Percentiles rank a stretch among this genome's conserved stretches.
Evolutionary conservation across 2,329 filamentous ascomycete species (phyloP).

Genomic region (Epichloe elymi): DNA sequence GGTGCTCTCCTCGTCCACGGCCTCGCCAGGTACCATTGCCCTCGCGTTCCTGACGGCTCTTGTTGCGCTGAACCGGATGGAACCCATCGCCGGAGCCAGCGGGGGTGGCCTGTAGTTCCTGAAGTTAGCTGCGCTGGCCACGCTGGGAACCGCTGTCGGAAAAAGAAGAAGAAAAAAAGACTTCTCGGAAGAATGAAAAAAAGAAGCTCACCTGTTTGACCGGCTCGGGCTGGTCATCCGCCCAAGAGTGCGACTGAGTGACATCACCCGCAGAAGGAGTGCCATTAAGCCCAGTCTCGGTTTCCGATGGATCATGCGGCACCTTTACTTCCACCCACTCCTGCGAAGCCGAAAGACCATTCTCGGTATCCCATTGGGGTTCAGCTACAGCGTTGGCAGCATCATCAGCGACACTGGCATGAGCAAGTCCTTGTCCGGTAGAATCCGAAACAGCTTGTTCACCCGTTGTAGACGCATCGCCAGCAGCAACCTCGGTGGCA

Average conservation of each 20-base stretch:
- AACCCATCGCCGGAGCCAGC: slow-evolving; percentile 50
- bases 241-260: slow-evolving; percentile 57
- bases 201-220: slow-evolving; percentile 27
- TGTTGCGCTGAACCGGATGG: slow-evolving; percentile 55
- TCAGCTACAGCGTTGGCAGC: slow-evolving; percentile 50
- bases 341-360: slow-evolving; percentile 34
- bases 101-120: slow-evolving; percentile 21
- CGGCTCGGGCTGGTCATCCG: slow-evolving; percentile 59
- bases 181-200: neutral
- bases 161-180: neutral
- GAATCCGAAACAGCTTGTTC: slow-evolving; percentile 26
- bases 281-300: slow-evolving; percentile 50
- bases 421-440: slow-evolving; percentile 28
- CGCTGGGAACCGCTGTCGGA: neutral
- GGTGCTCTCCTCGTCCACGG: slow-evolving; percentile 33
- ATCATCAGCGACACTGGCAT: slow-evolving; percentile 36
- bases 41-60: slow-evolving; percentile 40
- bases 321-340: slow-evolving; percentile 63
- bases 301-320: slow-evolving; percentile 60
- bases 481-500: slow-evolving; percentile 51
- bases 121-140: neutral
- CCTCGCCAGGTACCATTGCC: slow-evolving; percentile 27
- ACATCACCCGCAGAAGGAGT: slow-evolving; percentile 39
- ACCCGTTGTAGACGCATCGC: slow-evolving; percentile 27
- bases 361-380: slow-evolving; percentile 48